Percentiles rank a stretch among this genome's conserved stretches.
These are phyloP conservation scores for Akanthomyces lecanii DNA, from an alignment of 2,329 filamentous ascomycete genomes.

Conservation along the genomic window DNA sequence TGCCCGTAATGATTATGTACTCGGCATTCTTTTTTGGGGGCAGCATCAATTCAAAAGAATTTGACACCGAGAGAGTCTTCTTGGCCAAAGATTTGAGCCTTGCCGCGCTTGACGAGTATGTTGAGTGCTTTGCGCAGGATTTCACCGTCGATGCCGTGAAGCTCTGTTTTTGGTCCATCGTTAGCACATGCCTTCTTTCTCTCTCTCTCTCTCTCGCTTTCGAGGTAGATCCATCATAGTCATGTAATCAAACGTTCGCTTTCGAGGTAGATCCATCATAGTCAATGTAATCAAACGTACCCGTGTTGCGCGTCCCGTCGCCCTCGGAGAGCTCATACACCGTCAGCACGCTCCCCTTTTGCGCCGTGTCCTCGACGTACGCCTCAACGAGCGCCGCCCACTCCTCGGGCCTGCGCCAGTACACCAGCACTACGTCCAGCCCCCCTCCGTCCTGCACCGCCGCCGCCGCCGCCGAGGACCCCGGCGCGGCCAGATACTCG, in stretches of 20 bases:
- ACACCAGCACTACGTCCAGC: conserved; percentile 64
- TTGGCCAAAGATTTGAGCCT: conserved; percentile 87
- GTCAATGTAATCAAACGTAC: conserved; percentile 37
- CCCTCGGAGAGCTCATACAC: conserved; percentile 88
- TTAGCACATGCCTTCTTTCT: not conserved
- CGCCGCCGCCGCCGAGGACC: conserved; percentile 24
- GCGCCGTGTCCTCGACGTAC: conserved; percentile 84
- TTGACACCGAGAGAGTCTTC: conserved; percentile 91
- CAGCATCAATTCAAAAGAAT: conserved; percentile 68
- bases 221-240: too few relatives aligned
- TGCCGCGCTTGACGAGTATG: conserved; percentile 82
- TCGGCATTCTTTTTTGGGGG: not conserved
- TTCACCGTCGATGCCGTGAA: conserved; percentile 82
- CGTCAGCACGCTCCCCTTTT: conserved; percentile 85
- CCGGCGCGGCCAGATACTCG: conserved; percentile 55
- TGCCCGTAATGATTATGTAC: conserved; percentile 2
- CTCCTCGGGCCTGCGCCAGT: conserved; percentile 83
- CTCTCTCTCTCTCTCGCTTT: too few relatives aligned
- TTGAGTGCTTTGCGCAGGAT: conserved; percentile 74
- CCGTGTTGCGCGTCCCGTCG: conserved; percentile 68
- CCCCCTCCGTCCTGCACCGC: conserved; percentile 30
- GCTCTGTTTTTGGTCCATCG: conserved; percentile 49
- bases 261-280: too few relatives aligned
- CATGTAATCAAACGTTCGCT: conserved; percentile 26
- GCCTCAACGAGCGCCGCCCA: conserved; percentile 76